Evolutionary conservation across 1,284 basidiomycete species (phyloP), one percentile per base, ranked within the genome.

Genomic region (Psilocybe mexicana): DNA sequence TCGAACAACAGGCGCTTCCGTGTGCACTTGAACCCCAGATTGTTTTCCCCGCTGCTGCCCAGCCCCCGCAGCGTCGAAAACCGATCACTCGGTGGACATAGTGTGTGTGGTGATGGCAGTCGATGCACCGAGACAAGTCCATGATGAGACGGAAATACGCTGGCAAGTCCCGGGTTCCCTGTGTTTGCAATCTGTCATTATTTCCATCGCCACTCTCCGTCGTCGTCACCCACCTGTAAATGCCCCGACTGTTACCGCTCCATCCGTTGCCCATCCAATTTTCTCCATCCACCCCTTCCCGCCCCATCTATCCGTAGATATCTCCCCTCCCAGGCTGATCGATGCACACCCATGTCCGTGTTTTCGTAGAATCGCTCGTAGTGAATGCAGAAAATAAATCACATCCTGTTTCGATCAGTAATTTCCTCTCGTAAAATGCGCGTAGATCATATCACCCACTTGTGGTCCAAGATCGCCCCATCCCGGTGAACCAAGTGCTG

Each of bases 11-110:
- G 79, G 40, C 92, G 76, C 70, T 93, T 94, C 61, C 96, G 80
- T 67, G 90, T 96, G 66, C 94, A 92, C 71, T 90, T 93, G 82
- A 98, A 99, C 5, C 92, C 94, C 14, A 99, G 81, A 67, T 98
- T 98, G 73, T 98, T 98, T 73, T 98, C 94, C 12, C 93, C 91
- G 23, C 82, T 81, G 48, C 83, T 79, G 1, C 60, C 54, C 45
- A 93, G 74, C 8, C 92, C 93, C 14, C 92, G 87, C 45, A 96
- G 78, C 3, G 81, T 80, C 18, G 90, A 96, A 63, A 84, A 86
- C 66, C 82, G 87, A 68, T 90, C 89, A 64, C 87, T 92, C 2
- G 89, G 85, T 2, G 92, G 79, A 47, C 88, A 76, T 44, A 92
- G 78, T 24, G 85, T 86, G 55, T 86, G 83, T 1, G 85, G 83